Conservation (phyloP, 2,329 filamentous ascomycete species). For the Diaporthe citriasiana region DNA sequence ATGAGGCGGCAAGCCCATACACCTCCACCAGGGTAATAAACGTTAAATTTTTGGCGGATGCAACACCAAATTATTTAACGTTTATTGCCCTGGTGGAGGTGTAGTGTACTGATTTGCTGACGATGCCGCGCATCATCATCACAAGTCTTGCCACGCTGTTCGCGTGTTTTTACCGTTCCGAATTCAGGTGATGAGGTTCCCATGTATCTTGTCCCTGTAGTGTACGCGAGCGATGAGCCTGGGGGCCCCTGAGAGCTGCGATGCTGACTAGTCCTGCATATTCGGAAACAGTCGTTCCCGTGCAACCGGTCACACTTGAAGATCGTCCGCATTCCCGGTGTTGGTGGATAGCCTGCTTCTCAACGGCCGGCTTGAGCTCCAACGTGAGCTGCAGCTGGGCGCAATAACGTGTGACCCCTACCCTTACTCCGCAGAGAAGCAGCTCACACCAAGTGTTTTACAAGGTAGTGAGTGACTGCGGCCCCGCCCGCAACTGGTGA, state of each 20-base stretch:
- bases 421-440: neutral
- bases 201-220: constrained; percentile 9
- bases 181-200: constrained; percentile 13
- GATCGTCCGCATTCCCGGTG: constrained; percentile 26
- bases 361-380: constrained; percentile 7
- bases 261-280: constrained; percentile 19
- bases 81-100: no score
- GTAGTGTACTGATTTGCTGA: constrained; percentile 18
- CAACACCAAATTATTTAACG: no score
- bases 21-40: no score
- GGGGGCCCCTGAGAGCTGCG: constrained; percentile 15
- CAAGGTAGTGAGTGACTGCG: constrained; percentile 11
- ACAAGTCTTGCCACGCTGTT: neutral
- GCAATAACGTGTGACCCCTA: neutral
- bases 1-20: neutral
- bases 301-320: constrained; percentile 32
- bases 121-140: constrained; percentile 6
- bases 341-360: constrained; percentile 13
- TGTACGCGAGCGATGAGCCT: constrained; percentile 5
- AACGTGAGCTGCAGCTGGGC: neutral
- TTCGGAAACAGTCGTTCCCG: constrained; percentile 31
- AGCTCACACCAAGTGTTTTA: constrained; percentile 14
- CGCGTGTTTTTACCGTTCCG: constrained; percentile 20
- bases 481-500: neutral
- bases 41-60: no score